A percentile compares a stretch with the other conserved stretches of the same genome.
Evolutionary conservation across 2,329 filamentous ascomycete genomes (phyloP).

Genomic region (Fusarium sarcochroum): DNA sequence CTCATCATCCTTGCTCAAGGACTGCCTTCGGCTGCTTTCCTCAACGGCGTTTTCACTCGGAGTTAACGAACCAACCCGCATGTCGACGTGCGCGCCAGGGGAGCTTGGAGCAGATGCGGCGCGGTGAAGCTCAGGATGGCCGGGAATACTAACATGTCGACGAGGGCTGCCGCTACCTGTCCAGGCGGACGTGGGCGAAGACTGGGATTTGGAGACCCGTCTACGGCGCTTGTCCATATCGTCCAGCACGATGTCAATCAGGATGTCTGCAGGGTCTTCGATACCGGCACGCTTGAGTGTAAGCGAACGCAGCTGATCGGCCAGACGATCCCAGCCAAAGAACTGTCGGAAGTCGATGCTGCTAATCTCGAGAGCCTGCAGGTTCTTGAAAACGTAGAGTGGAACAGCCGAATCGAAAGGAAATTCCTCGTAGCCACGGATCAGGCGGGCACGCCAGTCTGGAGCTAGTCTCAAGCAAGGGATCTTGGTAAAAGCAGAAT

Average conservation of each 20-base stretch:
- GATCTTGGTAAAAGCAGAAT: slow-evolving; percentile 98
- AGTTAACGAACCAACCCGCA: slow-evolving; percentile 72
- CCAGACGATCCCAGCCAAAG: slow-evolving; percentile 94
- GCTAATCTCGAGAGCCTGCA: slow-evolving; percentile 92
- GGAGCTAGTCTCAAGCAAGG: slow-evolving; percentile 90
- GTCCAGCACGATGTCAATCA: slow-evolving; percentile 94
- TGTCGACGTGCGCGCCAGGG: slow-evolving; percentile 64
- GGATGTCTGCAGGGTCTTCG: slow-evolving; percentile 89
- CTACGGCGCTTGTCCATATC: slow-evolving; percentile 94
- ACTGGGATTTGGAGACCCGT: slow-evolving; percentile 87
- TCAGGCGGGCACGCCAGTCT: slow-evolving; percentile 92
- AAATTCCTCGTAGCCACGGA: slow-evolving; percentile 96
- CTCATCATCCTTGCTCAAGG: slow-evolving; percentile 62
- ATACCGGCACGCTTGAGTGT: slow-evolving; percentile 89
- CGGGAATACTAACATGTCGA: slow-evolving; percentile 66
- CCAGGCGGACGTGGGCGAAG: slow-evolving; percentile 83
- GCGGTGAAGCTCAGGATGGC: slow-evolving; percentile 71
- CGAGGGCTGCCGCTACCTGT: slow-evolving; percentile 69
- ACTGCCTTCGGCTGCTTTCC: slow-evolving; percentile 57
- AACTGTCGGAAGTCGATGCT: slow-evolving; percentile 98
- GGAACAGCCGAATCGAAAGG: slow-evolving; percentile 98
- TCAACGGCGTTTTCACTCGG: slow-evolving; percentile 65
- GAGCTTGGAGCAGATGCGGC: slow-evolving; percentile 79
- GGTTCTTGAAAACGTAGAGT: slow-evolving; percentile 96
- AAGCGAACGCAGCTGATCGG: slow-evolving; percentile 91